These are phyloP conservation scores for Phialemonium atrogriseum DNA, from an alignment of 2,329 filamentous ascomycete genomes.

Conservation along the genomic window DNA sequence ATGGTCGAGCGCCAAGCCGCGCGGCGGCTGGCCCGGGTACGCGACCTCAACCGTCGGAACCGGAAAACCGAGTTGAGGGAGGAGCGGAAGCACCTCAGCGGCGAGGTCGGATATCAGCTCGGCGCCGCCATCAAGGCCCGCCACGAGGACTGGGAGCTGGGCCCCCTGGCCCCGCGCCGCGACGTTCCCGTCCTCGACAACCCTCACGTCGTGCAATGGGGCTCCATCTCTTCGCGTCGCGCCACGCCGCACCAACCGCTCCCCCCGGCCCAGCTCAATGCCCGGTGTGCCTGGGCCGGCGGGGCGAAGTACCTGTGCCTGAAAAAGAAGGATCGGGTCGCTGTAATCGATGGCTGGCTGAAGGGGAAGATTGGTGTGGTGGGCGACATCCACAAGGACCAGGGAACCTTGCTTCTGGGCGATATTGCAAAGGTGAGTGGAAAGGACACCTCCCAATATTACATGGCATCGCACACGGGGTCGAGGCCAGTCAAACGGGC, in stretches of 20 bases:
- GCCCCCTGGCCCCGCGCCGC: slow-evolving; percentile 67
- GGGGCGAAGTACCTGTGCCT: slow-evolving; percentile 51
- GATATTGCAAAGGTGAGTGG: slow-evolving; percentile 57
- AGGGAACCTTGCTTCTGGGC: slow-evolving; percentile 52
- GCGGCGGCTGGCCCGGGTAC: slow-evolving; percentile 30
- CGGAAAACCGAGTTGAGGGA: slow-evolving; percentile 2
- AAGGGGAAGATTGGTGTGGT: slow-evolving; percentile 80
- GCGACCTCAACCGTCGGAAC: no score
- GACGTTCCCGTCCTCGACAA: slow-evolving; percentile 54
- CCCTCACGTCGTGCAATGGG: slow-evolving; percentile 48
- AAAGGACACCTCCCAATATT: no score
- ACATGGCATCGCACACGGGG: no score
- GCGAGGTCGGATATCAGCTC: slow-evolving; percentile 18
- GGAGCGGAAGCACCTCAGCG: slow-evolving; percentile 16
- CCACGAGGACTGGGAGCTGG: slow-evolving; percentile 70
- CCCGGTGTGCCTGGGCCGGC: slow-evolving; percentile 47
- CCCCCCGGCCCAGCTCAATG: slow-evolving; percentile 28
- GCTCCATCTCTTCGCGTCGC: slow-evolving; percentile 17
- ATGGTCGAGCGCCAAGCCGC: slow-evolving; percentile 58
- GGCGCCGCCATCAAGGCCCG: slow-evolving; percentile 38
- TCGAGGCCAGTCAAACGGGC: no score
- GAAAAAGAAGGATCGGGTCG: slow-evolving; percentile 67
- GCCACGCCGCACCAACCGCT: slow-evolving; percentile 22
- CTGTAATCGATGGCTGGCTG: slow-evolving; percentile 68
- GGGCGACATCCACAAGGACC: slow-evolving; percentile 40